A percentile compares a stretch with the other conserved stretches of the same genome.
These are phyloP conservation scores for Neonectria punicea DNA, from an alignment of 2,329 filamentous ascomycete genomes.

Conservation along the genomic window DNA sequence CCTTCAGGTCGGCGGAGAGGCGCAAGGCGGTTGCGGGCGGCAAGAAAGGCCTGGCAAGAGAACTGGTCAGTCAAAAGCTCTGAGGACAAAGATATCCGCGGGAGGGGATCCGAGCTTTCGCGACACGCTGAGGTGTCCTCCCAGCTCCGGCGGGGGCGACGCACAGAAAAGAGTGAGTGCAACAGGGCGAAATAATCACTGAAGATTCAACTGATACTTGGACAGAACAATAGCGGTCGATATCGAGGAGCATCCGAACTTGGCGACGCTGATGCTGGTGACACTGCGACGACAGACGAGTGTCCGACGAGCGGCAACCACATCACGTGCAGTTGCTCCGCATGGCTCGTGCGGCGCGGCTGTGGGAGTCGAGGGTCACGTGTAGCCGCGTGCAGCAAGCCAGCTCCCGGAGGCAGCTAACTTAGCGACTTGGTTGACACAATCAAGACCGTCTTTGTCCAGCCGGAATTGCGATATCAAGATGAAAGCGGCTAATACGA, in stretches of 20 bases:
- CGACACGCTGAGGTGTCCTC: slow-evolving; percentile 40
- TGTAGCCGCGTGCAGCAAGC: slow-evolving; percentile 27
- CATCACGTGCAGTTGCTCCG: slow-evolving; percentile 44
- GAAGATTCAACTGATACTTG: slow-evolving; percentile 53
- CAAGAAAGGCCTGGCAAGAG: slow-evolving; percentile 40
- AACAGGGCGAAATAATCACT: slow-evolving; percentile 47
- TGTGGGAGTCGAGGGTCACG: slow-evolving; percentile 30
- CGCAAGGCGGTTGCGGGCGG: slow-evolving; percentile 35
- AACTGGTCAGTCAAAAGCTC: slow-evolving; percentile 44
- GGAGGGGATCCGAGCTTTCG: slow-evolving; percentile 44
- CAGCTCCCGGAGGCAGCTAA: background rate
- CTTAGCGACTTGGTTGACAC: background rate
- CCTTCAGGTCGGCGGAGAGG: slow-evolving; percentile 22
- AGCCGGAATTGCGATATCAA: slow-evolving; percentile 3
- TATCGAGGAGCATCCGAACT: slow-evolving; percentile 43
- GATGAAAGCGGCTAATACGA: background rate
- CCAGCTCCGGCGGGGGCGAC: slow-evolving; percentile 30
- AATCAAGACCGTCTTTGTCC: background rate
- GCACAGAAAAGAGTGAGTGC: slow-evolving; percentile 50
- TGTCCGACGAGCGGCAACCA: slow-evolving; percentile 30
- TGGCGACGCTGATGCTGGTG: slow-evolving; percentile 38
- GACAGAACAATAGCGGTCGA: slow-evolving; percentile 51
- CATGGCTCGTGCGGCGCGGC: slow-evolving; percentile 38
- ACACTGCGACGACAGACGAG: slow-evolving; percentile 37
- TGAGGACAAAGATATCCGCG: slow-evolving; percentile 38